Base-by-base conservation (phyloP, 306 rosid genomes). In the Rubus idaeus region DNA sequence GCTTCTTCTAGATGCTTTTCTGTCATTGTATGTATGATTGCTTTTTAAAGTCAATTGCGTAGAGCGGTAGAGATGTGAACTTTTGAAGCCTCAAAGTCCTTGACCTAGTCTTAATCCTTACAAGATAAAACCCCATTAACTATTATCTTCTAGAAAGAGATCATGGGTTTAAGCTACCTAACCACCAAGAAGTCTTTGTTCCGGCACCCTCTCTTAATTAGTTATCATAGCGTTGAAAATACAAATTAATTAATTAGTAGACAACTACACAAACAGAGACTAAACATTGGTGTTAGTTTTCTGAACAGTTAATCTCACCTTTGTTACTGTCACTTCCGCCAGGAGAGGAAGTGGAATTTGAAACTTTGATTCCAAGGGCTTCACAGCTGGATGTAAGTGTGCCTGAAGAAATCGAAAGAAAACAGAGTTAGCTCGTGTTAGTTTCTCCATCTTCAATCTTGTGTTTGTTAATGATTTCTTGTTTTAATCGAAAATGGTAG, bases 351-450 rank as follows among this genome's bases (percentile, higher is more conserved):
- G 82, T 88, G 58, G 90, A 77, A 68, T 87, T 51, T 3, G 80
- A 75, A 84, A 91, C 90, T 80, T 74, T 87, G 39, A 94, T 91
- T 75, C 98, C 98, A 20, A 94, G 94, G 53, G 37, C 83, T 7
- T 87, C 84, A 70, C 98, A 94, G 69, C 91, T 90, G 2, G 97
- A 80, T 73, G 92, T 88, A 73, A 91, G 85, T 10, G 97, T 84
- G 80, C 98, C 98, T 94, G 69, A 18, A 4, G 67, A 9, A 20
- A 30, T 30, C 35, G 17, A 52, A 81, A 8, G 42, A 75, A 2
- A 39, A 14, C 9, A n/a, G 2, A 76, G 39, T 11, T 21, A 72
- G 5, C 23, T 41, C 20, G 14, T 49, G 4, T 60, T 26, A 69
- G 10, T 71, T 51, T 8, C 9, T 41, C 30, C 20, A 5, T 47